Percentiles rank a stretch among this genome's conserved stretches.
Evolutionary conservation across 805 yeast species (phyloP).

Genomic region (Candida lessepsii): DNA sequence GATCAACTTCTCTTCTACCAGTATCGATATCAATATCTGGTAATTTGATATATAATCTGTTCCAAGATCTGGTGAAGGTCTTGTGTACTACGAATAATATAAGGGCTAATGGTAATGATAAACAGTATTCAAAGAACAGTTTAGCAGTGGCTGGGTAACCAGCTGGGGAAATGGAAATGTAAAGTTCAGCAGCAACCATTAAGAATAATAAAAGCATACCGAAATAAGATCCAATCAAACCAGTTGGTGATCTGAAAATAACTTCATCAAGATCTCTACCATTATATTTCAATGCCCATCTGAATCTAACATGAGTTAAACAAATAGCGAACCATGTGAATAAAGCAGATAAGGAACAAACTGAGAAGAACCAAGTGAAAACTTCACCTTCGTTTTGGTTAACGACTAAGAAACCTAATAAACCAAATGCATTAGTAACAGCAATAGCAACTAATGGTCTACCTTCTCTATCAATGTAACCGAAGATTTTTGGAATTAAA

Average conservation of each 20-base stretch:
- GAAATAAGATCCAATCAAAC: constrained; percentile 35
- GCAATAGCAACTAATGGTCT: constrained; percentile 41
- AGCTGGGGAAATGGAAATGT: constrained; percentile 41
- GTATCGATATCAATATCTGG: constrained; percentile 42
- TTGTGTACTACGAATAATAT: constrained; percentile 46
- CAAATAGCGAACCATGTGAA: constrained; percentile 44
- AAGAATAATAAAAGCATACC: constrained; percentile 33
- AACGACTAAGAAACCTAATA: constrained; percentile 39
- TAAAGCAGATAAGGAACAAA: constrained; percentile 41
- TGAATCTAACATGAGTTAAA: constrained; percentile 39
- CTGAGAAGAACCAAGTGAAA: constrained; percentile 43
- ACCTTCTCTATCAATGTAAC: constrained; percentile 41
- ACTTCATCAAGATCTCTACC: constrained; percentile 39
- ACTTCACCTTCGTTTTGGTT: constrained; percentile 29
- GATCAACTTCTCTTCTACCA: constrained; percentile 40
- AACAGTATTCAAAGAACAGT: constrained; percentile 51
- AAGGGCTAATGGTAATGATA: constrained; percentile 47
- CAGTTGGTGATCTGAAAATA: constrained; percentile 34
- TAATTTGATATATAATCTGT: constrained; percentile 28
- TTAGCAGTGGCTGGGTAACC: constrained; percentile 26
- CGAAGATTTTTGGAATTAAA: constrained; percentile 51
- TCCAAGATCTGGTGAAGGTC: constrained; percentile 30
- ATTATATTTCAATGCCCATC: constrained; percentile 37
- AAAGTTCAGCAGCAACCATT: constrained; percentile 37
- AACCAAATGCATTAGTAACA: constrained; percentile 33